Percentiles rank a stretch among this genome's conserved stretches.
These are phyloP conservation scores for Holtermanniella nyarrowii DNA, from an alignment of 768 basidiomycete genomes.

Conservation along the genomic window DNA sequence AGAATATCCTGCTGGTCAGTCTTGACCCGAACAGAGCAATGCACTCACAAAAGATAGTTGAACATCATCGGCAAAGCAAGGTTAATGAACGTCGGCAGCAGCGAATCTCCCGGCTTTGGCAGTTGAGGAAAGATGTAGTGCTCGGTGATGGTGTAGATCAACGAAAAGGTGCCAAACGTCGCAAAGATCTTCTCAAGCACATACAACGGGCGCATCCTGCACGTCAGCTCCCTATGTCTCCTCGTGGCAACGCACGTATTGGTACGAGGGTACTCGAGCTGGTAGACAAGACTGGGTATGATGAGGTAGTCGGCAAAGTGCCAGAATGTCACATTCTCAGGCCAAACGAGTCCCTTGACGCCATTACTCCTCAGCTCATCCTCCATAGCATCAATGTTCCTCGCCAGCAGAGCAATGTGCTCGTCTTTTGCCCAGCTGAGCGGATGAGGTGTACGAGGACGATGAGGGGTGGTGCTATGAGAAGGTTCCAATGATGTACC, in stretches of 20 bases:
- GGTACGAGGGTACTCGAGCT: conserved; percentile 90
- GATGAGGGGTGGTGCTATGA: conserved; percentile 23
- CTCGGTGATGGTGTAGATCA: conserved; percentile 75
- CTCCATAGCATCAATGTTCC: conserved; percentile 64
- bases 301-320: conserved; percentile 79
- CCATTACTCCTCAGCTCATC: conserved; percentile 67
- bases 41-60: conserved; percentile 75
- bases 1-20: conserved; percentile 41
- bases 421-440: conserved; percentile 59
- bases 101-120: conserved; percentile 36
- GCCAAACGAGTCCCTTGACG: conserved; percentile 56
- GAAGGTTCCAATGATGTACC: conserved; percentile 39
- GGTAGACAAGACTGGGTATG: conserved; percentile 87
- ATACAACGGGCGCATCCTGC: conserved; percentile 55
- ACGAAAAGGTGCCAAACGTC: conserved; percentile 88
- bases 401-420: conserved; percentile 58
- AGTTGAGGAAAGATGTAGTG: conserved; percentile 82
- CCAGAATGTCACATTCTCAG: conserved; percentile 67
- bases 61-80: conserved; percentile 64
- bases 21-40: too few relatives aligned
- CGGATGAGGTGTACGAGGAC: conserved; percentile 27
- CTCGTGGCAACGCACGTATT: conserved; percentile 62
- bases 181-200: conserved; percentile 66
- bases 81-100: conserved; percentile 60
- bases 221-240: too few relatives aligned